Evolutionary conservation across 257 asterid genomes (phyloP).

Genomic region (Leptodermis oblonga): DNA sequence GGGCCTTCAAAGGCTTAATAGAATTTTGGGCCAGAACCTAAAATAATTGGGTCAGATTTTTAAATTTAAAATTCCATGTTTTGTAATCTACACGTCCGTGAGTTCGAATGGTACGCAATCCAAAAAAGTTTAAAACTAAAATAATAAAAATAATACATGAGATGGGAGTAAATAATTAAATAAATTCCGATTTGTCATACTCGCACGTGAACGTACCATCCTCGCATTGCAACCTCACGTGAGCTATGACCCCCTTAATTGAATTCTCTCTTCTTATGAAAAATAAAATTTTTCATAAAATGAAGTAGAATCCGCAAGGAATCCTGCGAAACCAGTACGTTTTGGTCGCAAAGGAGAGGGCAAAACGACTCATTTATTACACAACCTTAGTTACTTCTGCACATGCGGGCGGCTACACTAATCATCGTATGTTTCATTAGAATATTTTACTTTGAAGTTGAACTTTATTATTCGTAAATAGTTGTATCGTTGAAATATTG

Average conservation of each 20-base stretch:
- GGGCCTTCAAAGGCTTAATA: no score
- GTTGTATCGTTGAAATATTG: no score
- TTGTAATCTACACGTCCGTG: no score
- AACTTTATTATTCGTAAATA: no score
- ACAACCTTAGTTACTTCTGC: background rate
- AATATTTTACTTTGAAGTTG: no score
- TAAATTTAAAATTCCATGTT: no score
- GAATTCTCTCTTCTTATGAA: no score
- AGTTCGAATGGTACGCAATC: background rate
- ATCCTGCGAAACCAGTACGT: background rate
- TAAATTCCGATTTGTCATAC: conserved; percentile 7
- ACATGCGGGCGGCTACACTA: background rate
- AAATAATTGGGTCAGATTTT: no score
- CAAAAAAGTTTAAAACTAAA: background rate
- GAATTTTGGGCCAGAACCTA: no score
- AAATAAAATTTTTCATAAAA: background rate
- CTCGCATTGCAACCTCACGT: conserved; percentile 15
- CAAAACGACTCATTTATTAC: background rate
- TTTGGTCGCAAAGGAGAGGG: background rate
- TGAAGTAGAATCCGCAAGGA: background rate
- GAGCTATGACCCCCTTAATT: conserved; percentile 9
- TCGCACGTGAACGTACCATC: conserved; percentile 24
- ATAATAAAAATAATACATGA: no score
- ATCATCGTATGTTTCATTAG: no score
- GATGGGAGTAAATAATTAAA: background rate